phyloP scores from a whole-genome alignment of 1,139 yeast genomes.

The Saccharomyces hybrid region DNA sequence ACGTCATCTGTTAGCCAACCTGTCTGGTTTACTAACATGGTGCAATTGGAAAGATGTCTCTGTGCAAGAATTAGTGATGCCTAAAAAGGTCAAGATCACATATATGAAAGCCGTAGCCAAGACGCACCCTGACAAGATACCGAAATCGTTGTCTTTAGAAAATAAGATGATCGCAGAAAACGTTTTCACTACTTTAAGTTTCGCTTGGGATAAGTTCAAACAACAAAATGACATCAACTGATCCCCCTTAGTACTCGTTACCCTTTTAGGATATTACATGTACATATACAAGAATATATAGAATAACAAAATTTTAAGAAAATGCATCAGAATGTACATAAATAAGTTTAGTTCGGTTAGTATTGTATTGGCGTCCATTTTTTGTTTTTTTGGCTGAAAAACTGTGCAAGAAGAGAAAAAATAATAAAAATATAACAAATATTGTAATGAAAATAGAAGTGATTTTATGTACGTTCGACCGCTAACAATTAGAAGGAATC shows the following conservation, averaged over 20 bases:
- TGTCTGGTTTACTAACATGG: constrained; percentile 60
- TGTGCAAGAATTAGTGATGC: constrained; percentile 70
- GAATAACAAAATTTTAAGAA: no score
- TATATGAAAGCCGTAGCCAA: constrained; percentile 91
- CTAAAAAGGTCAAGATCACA: constrained; percentile 79
- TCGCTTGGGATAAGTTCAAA: constrained; percentile 88
- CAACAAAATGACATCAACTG: constrained; percentile 42
- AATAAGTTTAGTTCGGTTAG: not conserved
- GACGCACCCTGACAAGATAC: constrained; percentile 89
- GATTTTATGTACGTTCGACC: not conserved
- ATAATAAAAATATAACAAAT: not conserved
- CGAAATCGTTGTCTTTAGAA: constrained; percentile 47
- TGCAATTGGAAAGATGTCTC: constrained; percentile 58
- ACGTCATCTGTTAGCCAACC: constrained; percentile 61
- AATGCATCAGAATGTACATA: not conserved
- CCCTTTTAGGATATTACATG: not conserved
- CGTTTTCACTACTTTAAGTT: constrained; percentile 74
- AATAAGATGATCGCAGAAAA: constrained; percentile 78
- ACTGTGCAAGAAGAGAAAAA: not conserved
- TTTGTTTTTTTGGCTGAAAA: not conserved
- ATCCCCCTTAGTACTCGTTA: not conserved
- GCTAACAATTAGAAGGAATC: not conserved
- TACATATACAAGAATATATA: not conserved
- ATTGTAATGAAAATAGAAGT: not conserved
- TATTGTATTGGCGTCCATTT: no score